Conservation (phyloP, 306 rosid species). For the Rosa lucieae region DNA sequence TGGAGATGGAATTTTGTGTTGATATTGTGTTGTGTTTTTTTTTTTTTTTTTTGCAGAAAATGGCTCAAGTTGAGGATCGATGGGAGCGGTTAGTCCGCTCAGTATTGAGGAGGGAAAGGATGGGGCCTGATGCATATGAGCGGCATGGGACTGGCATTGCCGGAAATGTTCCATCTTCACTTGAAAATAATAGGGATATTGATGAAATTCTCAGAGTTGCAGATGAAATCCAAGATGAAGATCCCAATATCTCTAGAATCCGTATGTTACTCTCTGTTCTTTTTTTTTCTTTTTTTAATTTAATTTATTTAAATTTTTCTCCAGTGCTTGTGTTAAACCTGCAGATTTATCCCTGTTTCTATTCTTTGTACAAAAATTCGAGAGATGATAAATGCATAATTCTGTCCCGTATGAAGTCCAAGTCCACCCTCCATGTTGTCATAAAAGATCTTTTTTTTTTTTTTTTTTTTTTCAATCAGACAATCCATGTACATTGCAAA, state of each 20-base stretch:
- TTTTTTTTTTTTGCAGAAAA: conserved; percentile 28
- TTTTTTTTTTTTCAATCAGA: not conserved
- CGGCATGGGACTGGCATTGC: conserved; percentile 71
- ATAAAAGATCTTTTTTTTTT: not conserved
- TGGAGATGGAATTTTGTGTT: not conserved
- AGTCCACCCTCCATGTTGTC: not conserved
- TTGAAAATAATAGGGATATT: conserved; percentile 87
- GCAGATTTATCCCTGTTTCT: not conserved
- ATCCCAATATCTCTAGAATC: conserved; percentile 79
- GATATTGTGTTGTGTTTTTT: not conserved
- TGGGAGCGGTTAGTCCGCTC: conserved; percentile 96
- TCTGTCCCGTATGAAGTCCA: not conserved
- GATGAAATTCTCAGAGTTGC: conserved; percentile 96
- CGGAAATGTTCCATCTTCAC: conserved; percentile 87
- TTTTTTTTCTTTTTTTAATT: too few species aligned
- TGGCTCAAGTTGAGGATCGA: conserved; percentile 77
- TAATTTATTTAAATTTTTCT: not conserved
- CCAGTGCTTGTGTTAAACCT: not conserved
- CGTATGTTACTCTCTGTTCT: conserved; percentile 38
- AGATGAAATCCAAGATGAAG: conserved; percentile 92
- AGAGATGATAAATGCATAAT: not conserved
- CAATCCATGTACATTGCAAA: not conserved
- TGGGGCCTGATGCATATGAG: conserved; percentile 68
- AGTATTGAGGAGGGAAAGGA: conserved; percentile 73
- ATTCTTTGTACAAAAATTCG: not conserved